Evolutionary conservation across 202 grass and related monocot genomes (phyloP), one percentile per base, ranked within the genome.

Genomic region (Brachypodium distachyon): DNA sequence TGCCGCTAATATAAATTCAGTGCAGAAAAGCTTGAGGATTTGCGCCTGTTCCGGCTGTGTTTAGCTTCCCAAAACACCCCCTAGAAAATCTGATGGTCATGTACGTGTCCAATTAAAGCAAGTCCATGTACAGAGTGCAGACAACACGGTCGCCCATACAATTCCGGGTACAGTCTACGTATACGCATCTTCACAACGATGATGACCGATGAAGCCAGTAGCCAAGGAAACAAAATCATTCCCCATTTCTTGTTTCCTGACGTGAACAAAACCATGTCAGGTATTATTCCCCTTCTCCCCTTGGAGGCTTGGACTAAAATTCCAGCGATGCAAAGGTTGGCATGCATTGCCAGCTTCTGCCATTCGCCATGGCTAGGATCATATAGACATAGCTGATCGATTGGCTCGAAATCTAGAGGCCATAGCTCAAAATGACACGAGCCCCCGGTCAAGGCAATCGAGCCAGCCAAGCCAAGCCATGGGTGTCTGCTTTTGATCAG

Each of bases 401-500:
- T n/a, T 42, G 72, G 72, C 53, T 74, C 46, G 37, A 58, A 25
- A 79, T 57, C 19, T 7, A 12, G 40, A 36, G 38, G 34, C 18
- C 50, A 34, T 27, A 58, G 32, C 36, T 64, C 57, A n/a, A 7
- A n/a, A 60, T 43, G n/a, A n/a, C n/a, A n/a, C n/a, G n/a, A n/a
- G n/a, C n/a, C 59, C 36, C 60, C 23, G 51, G 36, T 27, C 39
- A 48, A 72, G 54, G 36, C 33, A 53, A 10, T 9, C 75, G 32
- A 31, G 23, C 23, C 9, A 29, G 55, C 12, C 32, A 56, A 52
- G 29, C 57, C 57, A 59, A 31, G 26, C 55, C 55, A 58, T 8
- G 18, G 53, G 52, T n/a, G 10, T 6, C 61, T 36, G 67, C 85
- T 73, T 87, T 83, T 73, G 79, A 73, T 73, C 67, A 73, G 66